phyloP scores from a whole-genome alignment of 2,329 filamentous ascomycete species.

The Sporothrix brunneoviolacea region DNA sequence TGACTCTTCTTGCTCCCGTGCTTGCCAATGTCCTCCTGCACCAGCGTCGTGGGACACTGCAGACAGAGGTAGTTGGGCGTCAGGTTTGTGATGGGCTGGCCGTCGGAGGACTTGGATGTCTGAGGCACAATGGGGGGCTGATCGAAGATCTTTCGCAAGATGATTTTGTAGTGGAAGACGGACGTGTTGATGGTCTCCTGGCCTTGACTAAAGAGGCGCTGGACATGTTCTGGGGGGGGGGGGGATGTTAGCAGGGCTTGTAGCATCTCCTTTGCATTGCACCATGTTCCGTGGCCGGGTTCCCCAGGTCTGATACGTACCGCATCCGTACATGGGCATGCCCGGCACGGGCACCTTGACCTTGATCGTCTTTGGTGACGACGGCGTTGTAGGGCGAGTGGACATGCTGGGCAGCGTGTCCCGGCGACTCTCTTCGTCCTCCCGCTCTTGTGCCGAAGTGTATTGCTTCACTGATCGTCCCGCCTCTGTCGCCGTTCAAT shows the following conservation, averaged over 20 bases:
- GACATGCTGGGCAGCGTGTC: constrained; percentile 32
- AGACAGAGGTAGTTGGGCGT: constrained; percentile 66
- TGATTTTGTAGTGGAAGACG: constrained; percentile 64
- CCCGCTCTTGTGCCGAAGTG: neutral
- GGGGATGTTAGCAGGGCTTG: neutral
- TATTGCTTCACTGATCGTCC: too few relatives aligned
- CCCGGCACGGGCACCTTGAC: constrained; percentile 54
- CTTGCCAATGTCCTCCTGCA: constrained; percentile 56
- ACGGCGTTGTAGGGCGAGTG: constrained; percentile 41
- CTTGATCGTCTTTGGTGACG: constrained; percentile 50
- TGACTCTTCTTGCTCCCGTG: constrained; percentile 66
- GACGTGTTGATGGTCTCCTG: constrained; percentile 62
- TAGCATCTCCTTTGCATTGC: too few relatives aligned
- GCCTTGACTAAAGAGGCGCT: constrained; percentile 55
- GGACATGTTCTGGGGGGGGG: constrained; percentile 58
- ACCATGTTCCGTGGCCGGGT: too few relatives aligned
- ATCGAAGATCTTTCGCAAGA: constrained; percentile 65
- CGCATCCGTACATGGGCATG: constrained; percentile 57
- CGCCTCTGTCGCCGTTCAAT: too few relatives aligned
- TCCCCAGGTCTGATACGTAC: constrained; percentile 45
- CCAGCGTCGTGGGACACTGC: constrained; percentile 64
- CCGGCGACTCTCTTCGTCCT: neutral
- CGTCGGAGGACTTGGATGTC: constrained; percentile 54
- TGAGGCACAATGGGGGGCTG: constrained; percentile 57
- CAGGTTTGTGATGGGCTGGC: constrained; percentile 51